phyloP scores from a whole-genome alignment of 345 rosid genomes.

The Tarenaya hassleriana region DNA sequence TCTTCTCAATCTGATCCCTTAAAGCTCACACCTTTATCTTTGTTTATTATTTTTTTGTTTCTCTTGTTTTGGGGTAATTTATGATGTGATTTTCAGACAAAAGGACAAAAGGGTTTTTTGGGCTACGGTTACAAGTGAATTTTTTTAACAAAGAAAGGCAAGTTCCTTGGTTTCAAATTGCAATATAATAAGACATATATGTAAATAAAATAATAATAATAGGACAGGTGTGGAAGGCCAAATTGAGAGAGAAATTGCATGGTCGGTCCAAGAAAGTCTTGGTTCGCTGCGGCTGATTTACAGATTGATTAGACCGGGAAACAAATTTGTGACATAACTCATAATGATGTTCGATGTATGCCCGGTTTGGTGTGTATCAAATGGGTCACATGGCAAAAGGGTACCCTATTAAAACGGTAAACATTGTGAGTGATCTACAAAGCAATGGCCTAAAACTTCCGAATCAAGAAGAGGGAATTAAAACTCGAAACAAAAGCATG shows the following conservation, averaged over 20 bases:
- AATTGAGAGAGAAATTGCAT: constrained; percentile 8
- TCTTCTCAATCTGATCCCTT: too few species aligned
- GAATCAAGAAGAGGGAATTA: constrained; percentile 12
- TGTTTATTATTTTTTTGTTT: too few species aligned
- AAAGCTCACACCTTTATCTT: too few species aligned
- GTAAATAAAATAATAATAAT: too few species aligned
- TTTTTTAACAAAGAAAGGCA: background rate
- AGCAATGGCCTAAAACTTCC: constrained; percentile 19
- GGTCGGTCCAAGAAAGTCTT: constrained; percentile 22
- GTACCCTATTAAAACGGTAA: constrained; percentile 17
- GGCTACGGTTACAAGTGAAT: background rate
- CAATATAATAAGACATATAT: background rate
- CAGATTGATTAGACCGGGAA: background rate
- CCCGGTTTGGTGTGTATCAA: too few species aligned
- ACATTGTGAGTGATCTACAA: too few species aligned
- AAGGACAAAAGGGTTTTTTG: too few species aligned
- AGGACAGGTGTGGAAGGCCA: too few species aligned
- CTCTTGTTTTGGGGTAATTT: too few species aligned
- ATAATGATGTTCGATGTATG: too few species aligned
- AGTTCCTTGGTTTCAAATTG: background rate
- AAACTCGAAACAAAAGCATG: constrained; percentile 3
- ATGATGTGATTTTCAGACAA: too few species aligned
- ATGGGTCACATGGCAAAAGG: constrained; percentile 18
- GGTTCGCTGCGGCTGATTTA: constrained; percentile 15
- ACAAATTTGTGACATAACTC: constrained; percentile 4